phyloP scores from a whole-genome alignment of 495 filamentous ascomycete genomes.

The Physcia stellaris region DNA sequence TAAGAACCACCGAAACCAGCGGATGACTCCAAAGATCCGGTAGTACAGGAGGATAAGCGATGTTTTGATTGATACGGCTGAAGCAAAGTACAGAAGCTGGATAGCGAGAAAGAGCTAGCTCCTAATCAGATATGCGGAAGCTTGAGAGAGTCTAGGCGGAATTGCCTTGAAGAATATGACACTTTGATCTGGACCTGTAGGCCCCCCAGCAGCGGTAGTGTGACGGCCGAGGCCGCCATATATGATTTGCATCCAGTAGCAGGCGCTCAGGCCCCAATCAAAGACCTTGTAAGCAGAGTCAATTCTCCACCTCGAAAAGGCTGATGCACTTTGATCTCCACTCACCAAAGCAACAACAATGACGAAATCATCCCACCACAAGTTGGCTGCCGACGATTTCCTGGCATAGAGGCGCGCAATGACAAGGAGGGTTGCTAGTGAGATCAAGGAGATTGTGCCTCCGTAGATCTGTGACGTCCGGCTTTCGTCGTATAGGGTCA shows the following conservation, averaged over 20 bases:
- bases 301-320: background rate
- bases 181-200: slow-evolving; percentile 16
- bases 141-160: too few relatives aligned
- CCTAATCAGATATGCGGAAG: background rate
- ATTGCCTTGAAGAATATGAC: slow-evolving; percentile 27
- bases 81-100: slow-evolving; percentile 31
- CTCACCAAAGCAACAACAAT: slow-evolving; percentile 19
- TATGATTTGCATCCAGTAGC: slow-evolving; percentile 2
- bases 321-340: background rate
- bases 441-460: slow-evolving; percentile 4
- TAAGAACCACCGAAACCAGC: slow-evolving; percentile 21
- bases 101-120: slow-evolving; percentile 30
- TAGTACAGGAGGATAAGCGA: slow-evolving; percentile 35
- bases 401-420: slow-evolving; percentile 19
- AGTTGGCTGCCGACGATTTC: slow-evolving; percentile 15
- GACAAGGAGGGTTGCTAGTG: slow-evolving; percentile 22
- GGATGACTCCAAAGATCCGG: slow-evolving; percentile 27
- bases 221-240: slow-evolving; percentile 7
- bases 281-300: slow-evolving; percentile 3
- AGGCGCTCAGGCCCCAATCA: slow-evolving; percentile 8
- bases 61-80: slow-evolving; percentile 30
- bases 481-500: slow-evolving; percentile 4
- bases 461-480: slow-evolving; percentile 1
- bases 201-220: slow-evolving; percentile 2
- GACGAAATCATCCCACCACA: slow-evolving; percentile 29